A percentile compares a stretch with the other conserved stretches of the same genome.
These are phyloP conservation scores for Ustilago sp. DNA, from an alignment of 1,284 basidiomycete species.

Conservation along the genomic window DNA sequence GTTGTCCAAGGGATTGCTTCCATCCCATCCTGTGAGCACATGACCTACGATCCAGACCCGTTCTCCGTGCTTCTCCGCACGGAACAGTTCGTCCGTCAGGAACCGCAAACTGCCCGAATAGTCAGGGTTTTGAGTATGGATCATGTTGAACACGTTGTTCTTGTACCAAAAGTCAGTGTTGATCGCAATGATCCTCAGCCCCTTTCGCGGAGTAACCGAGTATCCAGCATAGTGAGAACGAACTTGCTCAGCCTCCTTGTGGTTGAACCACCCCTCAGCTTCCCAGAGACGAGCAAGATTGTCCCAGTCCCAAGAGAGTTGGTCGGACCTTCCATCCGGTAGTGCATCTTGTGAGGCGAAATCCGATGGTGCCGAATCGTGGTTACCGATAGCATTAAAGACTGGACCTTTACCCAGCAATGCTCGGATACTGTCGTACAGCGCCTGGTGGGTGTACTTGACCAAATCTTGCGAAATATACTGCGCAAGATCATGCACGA, in stretches of 20 bases:
- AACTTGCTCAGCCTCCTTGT: constrained; percentile 75
- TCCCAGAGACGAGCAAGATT: constrained; percentile 58
- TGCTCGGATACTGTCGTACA: constrained; percentile 59
- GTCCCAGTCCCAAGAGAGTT: constrained; percentile 67
- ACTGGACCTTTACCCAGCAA: constrained; percentile 61
- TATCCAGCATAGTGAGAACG: constrained; percentile 81
- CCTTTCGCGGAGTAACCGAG: constrained; percentile 77
- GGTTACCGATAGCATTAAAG: constrained; percentile 67
- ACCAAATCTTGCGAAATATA: constrained; percentile 65
- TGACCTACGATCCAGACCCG: constrained; percentile 82
- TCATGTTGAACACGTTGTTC: constrained; percentile 78
- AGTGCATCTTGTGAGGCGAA: constrained; percentile 51
- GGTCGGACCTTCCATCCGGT: constrained; percentile 57
- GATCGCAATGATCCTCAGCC: constrained; percentile 79
- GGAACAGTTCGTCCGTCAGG: constrained; percentile 82
- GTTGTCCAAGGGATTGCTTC: constrained; percentile 75
- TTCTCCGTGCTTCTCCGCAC: constrained; percentile 58
- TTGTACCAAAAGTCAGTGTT: constrained; percentile 76
- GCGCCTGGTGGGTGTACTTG: constrained; percentile 64
- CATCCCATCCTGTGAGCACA: constrained; percentile 78
- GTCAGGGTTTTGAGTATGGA: constrained; percentile 80
- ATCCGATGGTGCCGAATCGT: constrained; percentile 65
- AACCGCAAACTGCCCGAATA: constrained; percentile 81
- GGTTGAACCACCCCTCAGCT: constrained; percentile 77
- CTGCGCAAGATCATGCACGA: constrained; percentile 71